Conservation (phyloP, 306 rosid genomes). For the Trifolium fragiferum region DNA sequence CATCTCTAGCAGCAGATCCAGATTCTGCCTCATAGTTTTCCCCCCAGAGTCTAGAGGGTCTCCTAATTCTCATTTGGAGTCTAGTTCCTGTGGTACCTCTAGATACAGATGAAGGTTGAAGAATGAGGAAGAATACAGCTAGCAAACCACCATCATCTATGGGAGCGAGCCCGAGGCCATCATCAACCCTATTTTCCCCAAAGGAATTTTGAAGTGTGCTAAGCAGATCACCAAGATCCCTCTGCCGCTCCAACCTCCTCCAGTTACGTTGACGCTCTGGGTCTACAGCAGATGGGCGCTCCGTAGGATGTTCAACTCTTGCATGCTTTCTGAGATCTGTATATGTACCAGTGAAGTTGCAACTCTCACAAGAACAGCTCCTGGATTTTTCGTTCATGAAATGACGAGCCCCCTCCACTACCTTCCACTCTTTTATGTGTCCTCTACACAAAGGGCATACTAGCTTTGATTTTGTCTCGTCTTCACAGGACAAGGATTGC, state of each 20-base stretch:
- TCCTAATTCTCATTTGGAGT: slow-evolving; percentile 78
- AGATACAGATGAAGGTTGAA: slow-evolving; percentile 81
- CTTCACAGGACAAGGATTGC: slow-evolving; percentile 66
- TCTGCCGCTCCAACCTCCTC: slow-evolving; percentile 94
- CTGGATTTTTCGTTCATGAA: slow-evolving; percentile 92
- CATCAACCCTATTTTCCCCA: slow-evolving; percentile 80
- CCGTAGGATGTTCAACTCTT: slow-evolving; percentile 84
- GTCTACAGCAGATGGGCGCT: slow-evolving; percentile 88
- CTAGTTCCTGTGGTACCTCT: slow-evolving; percentile 71
- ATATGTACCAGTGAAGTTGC: slow-evolving; percentile 80
- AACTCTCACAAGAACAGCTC: slow-evolving; percentile 89
- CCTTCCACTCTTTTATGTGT: slow-evolving; percentile 79
- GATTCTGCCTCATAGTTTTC: slow-evolving; percentile 82
- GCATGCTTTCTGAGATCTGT: slow-evolving; percentile 95
- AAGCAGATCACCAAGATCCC: slow-evolving; percentile 93
- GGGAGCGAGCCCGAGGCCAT: slow-evolving; percentile 61
- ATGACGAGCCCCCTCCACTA: slow-evolving; percentile 79
- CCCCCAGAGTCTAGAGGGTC: slow-evolving; percentile 81
- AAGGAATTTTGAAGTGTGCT: slow-evolving; percentile 89
- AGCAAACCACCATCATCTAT: slow-evolving; percentile 85
- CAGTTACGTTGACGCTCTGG: slow-evolving; percentile 90
- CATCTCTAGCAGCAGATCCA: slow-evolving; percentile 76
- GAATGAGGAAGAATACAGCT: slow-evolving; percentile 84
- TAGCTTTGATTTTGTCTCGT: slow-evolving; percentile 60
- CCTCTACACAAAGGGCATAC: slow-evolving; percentile 97